Base-by-base conservation (phyloP, 495 filamentous ascomycete species). In the Neurospora sp. region DNA sequence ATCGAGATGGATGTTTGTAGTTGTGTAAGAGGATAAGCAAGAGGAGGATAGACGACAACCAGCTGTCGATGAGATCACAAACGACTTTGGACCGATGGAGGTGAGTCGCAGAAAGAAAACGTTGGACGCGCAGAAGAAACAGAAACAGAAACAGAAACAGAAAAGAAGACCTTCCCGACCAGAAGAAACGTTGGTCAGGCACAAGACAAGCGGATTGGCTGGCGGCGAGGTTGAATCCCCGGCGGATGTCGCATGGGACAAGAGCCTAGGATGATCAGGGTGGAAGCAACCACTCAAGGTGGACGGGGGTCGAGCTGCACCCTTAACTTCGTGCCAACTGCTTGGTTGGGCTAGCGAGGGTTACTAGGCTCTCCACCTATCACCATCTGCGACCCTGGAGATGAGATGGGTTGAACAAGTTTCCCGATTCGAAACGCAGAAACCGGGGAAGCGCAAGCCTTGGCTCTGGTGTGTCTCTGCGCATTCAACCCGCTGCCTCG, bases 191-290 rank as follows among this genome's bases (percentile, higher is more conserved):
- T 40, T 69, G 71, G 69, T 18, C 69, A 71, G 53, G 37, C 65
- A 73, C 68, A 27, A 53, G 76, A 77, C 22, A 61, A 61, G 53
- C 53, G 53, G 76, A 77, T 77, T 77, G 76, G 76, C 72, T 75
- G 75, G 27, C 70, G 12, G 53, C 53, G 53, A 61, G 74, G 38
- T 70, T 39, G 40, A 72, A 71, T 71, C n/a, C 74, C 31, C 41
- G 72, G 74, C 53, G 22, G 59, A 69, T 70, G 69, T 41, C 31
- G 22, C 31, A 44, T 71, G 70, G 69, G 44, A 68, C 44, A 71
- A 71, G 71, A 61, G 53, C 53, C 53, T 61, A 31, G 22, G 22
- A 72, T 71, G 69, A 69, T 71, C 69, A 70, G 74, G 76, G 70
- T 70, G 9, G 45, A 70, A 65, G 69, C 75, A 72, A 77, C 73